Base-by-base conservation (phyloP, 192 early-diverging fungal species). In the Obelidium mucronatum region DNA sequence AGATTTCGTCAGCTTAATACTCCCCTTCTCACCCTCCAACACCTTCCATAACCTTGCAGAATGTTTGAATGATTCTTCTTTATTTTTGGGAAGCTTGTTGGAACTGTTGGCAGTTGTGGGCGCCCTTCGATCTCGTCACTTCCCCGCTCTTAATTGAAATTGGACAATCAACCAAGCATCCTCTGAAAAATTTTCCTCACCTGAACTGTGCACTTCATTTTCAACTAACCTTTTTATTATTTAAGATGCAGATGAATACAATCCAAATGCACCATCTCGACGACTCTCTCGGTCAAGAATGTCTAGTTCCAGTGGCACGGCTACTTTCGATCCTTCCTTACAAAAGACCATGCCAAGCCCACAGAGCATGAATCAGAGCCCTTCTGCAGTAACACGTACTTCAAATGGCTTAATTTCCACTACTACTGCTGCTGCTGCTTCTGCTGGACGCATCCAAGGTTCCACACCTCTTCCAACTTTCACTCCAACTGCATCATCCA, bases 281-380 rank as follows among this genome's bases (percentile, higher is more conserved):
- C n/a, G n/a, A n/a, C n/a, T 15, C 8, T 48, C 44, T 48, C 44
- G 44, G 11, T 48, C 19, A 19, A 15, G 11, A 48, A 48, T 19
- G 11, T 48, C 44, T 15, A 48, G 44, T 19, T 48, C n/a, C n/a
- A n/a, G n/a, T n/a, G n/a, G n/a, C n/a, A n/a, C 44, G 19, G 44
- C 19, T 48, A 6, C 44, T 48, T 48, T 19, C 8, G 44, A 48
- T 19, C 8, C 19, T 48, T 48, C 55, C 48, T 13, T 22, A 58
- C 13, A 8, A 11, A 64, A 64, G 36, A 34, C 15, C 40, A 67
- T 67, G n/a, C 66, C 66, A 19, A 51, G 30, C 33, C 66, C 66
- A 17, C 66, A 67, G 51, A 51, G 40, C 5, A 34, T 39, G 31
- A 65, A 24, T 36, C 63, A 40, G 6, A 65, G 34, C 63, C 63